Evolutionary conservation across 768 basidiomycete species (phyloP), one percentile per base, ranked within the genome.

Genomic region (Tricholoma bakamatsutake): DNA sequence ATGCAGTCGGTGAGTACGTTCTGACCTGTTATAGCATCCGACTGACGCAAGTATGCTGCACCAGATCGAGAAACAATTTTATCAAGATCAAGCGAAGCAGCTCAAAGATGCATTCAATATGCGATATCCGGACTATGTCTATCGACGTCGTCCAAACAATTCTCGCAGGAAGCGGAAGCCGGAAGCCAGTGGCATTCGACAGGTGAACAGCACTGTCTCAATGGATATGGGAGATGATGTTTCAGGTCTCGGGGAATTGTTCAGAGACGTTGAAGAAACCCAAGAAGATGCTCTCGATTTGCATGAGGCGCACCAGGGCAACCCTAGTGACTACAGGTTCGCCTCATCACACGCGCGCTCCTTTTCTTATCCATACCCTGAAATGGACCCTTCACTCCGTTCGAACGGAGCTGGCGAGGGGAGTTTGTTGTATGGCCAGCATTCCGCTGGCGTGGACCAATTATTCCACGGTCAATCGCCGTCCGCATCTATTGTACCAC

Each of bases 41-140:
- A 21, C 49, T 56, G 40, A 42, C 45, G 12, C 9, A 2, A 30
- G 30, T 31, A 30, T 47, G n/a, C 17, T 10, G 7, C 15, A 34
- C 9, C 60, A 92, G 91, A 68, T 77, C 28, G 87, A 91, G 43
- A 93, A 93, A 68, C 87, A 90, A 64, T 92, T 90, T 69, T 93
- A 92, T 67, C 84, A 90, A 55, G 86, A 92, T 65, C 88, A 90
- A 67, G 91, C 91, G 9, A 91, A 91, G 69, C 80, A 83, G 58
- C 73, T 93, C 53, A 93, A 93, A 69, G 91, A 93, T 61, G 84
- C 74, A 53, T 93, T 93, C 76, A 93, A 93, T 69, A 71, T 79
- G 21, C 88, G 84, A 66, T 93, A 92, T 69, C 91, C 91, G 13
- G 90, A 92, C 77, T 93, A 93, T 62, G 90, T 93, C 45, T 93